Conservation (phyloP, 1,139 yeast species). For the Blastobotrys raffinosifermentans region DNA sequence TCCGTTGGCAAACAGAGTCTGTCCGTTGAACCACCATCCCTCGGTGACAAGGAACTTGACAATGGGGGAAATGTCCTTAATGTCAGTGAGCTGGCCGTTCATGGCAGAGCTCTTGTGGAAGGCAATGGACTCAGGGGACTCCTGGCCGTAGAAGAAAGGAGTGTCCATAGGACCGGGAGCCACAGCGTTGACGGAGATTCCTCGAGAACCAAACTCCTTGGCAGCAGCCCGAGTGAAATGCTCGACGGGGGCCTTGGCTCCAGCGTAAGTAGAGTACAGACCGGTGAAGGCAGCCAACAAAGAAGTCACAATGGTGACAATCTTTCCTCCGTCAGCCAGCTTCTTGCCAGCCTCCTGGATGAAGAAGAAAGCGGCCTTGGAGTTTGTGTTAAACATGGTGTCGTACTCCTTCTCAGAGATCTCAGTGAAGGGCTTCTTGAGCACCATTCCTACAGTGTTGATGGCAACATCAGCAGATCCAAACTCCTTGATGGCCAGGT, state of each 20-base stretch:
- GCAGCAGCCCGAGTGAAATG: conserved; percentile 52
- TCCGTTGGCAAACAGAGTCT: conserved; percentile 58
- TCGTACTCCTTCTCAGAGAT: conserved; percentile 50
- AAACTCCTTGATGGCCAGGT: conserved; percentile 38
- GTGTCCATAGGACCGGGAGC: conserved; percentile 75
- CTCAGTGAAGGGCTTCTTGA: conserved; percentile 53
- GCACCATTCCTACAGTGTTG: conserved; percentile 60
- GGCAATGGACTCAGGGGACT: conserved; percentile 46
- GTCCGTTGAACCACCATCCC: conserved; percentile 68
- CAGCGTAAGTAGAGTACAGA: conserved; percentile 52
- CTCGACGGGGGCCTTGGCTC: conserved; percentile 58
- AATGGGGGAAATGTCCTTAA: conserved; percentile 59
- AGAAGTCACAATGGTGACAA: conserved; percentile 56
- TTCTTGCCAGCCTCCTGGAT: conserved; percentile 50
- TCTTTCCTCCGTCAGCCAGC: conserved; percentile 48
- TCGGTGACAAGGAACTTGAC: conserved; percentile 55
- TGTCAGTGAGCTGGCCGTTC: conserved; percentile 49
- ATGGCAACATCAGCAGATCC: conserved; percentile 56
- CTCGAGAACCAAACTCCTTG: conserved; percentile 46
- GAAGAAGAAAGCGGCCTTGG: conserved; percentile 58
- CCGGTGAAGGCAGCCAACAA: conserved; percentile 62
- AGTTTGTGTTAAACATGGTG: conserved; percentile 46
- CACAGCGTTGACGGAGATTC: conserved; percentile 51
- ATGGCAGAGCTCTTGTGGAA: conserved; percentile 46
- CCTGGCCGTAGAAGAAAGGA: conserved; percentile 61